phyloP scores from a whole-genome alignment of 495 filamentous ascomycete genomes.

The Penicillium lagena region DNA sequence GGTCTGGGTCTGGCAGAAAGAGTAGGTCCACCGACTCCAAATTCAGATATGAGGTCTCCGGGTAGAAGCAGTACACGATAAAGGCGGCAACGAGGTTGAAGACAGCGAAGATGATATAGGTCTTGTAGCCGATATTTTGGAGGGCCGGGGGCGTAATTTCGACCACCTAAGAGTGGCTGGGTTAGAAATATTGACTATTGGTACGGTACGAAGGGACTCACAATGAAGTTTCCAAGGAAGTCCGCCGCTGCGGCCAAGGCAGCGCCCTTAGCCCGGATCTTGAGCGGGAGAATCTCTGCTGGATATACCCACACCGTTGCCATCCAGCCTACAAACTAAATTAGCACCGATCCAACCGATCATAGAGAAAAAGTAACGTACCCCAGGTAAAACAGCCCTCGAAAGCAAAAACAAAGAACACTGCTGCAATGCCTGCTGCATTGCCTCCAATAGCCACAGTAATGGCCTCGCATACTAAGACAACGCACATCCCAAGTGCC shows the following conservation, averaged over 20 bases:
- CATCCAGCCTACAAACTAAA: slow-evolving; percentile 19
- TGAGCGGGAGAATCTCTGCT: slow-evolving; percentile 22
- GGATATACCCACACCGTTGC: slow-evolving; percentile 29
- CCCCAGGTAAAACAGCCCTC: slow-evolving; percentile 31
- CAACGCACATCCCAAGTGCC: slow-evolving; percentile 24
- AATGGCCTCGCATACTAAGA: slow-evolving; percentile 19
- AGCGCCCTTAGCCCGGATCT: slow-evolving; percentile 20
- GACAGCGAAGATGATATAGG: slow-evolving; percentile 34
- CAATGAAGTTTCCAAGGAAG: slow-evolving; percentile 14
- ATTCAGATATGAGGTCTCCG: slow-evolving; percentile 21
- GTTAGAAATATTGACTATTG: too few relatives aligned
- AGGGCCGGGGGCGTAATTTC: slow-evolving; percentile 16
- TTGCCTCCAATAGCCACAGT: slow-evolving; percentile 14
- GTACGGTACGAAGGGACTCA: too few relatives aligned
- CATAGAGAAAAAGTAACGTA: too few relatives aligned
- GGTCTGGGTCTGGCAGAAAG: slow-evolving; percentile 3
- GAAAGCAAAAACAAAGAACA: slow-evolving; percentile 27
- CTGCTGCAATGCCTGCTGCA: slow-evolving; percentile 14
- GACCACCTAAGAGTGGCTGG: too few relatives aligned
- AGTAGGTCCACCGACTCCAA: slow-evolving; percentile 10
- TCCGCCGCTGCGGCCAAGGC: slow-evolving; percentile 23
- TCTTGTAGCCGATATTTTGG: slow-evolving; percentile 17
- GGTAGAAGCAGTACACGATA: slow-evolving; percentile 33
- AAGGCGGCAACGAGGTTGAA: slow-evolving; percentile 22
- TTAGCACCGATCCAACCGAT: too few relatives aligned